phyloP scores from a whole-genome alignment of 192 early-diverging fungal species.

The Physocladia obscura region DNA sequence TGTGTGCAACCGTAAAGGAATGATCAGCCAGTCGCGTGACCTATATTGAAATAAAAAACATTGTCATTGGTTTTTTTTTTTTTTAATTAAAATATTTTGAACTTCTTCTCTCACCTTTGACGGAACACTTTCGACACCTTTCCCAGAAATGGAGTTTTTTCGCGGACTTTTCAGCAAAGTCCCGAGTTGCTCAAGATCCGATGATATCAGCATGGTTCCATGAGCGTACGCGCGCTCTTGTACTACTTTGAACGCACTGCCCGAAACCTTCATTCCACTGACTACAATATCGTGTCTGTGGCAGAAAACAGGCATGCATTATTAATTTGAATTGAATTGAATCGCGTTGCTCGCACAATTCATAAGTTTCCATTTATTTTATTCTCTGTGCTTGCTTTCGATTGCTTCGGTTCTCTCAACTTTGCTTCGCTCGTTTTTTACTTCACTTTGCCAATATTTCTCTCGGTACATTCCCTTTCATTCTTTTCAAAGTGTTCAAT shows the following conservation, averaged over 20 bases:
- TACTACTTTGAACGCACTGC: conserved; percentile 91
- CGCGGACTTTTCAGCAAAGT: conserved; percentile 63
- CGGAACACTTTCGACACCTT: conserved; percentile 88
- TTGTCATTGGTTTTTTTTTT: no score
- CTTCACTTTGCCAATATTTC: no score
- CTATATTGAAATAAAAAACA: not conserved
- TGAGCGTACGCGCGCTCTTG: conserved; percentile 86
- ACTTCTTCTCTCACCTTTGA: conserved; percentile 65
- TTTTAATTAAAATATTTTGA: no score
- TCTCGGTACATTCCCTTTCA: no score
- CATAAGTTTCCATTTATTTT: no score
- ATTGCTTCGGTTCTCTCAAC: no score
- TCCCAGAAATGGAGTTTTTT: conserved; percentile 76
- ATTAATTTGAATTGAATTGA: not conserved
- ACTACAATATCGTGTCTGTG: conserved; percentile 79
- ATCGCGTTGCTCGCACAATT: no score
- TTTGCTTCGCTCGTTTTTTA: no score
- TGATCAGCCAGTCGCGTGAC: conserved; percentile 72
- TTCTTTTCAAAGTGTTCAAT: no score
- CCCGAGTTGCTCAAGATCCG: conserved; percentile 65
- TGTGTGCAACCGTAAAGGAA: conserved; percentile 81
- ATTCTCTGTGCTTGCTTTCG: no score
- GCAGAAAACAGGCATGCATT: not conserved
- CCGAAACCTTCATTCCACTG: conserved; percentile 83
- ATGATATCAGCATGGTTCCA: conserved; percentile 96